Percentiles rank a stretch among this genome's conserved stretches.
These are phyloP conservation scores for Simplicillium sp. DNA, from an alignment of 2,329 filamentous ascomycete genomes.

Conservation along the genomic window DNA sequence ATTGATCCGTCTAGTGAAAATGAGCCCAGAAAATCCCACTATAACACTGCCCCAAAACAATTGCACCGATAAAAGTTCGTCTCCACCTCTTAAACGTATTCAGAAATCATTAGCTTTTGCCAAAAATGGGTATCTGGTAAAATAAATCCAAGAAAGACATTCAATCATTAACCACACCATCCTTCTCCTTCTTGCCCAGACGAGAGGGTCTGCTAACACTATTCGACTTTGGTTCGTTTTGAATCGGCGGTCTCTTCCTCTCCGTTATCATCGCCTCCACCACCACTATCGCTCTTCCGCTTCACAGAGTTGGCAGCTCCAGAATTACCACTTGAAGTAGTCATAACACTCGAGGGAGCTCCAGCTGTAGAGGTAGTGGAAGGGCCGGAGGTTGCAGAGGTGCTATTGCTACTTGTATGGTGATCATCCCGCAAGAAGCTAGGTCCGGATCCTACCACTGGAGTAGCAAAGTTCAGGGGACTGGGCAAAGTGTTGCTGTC, in stretches of 20 bases:
- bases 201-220: background rate
- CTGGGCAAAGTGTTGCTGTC: constrained; percentile 85
- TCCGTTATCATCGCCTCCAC: background rate
- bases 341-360: background rate
- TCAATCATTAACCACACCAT: background rate
- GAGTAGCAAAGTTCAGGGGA: constrained; percentile 87
- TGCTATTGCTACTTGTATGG: constrained; percentile 10
- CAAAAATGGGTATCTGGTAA: too few species aligned
- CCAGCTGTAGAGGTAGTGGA: background rate
- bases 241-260: background rate
- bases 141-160: background rate
- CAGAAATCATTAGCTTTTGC: too few species aligned
- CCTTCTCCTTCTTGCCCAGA: background rate
- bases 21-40: too few species aligned
- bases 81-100: too few species aligned
- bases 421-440: constrained; percentile 53
- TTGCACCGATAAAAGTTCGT: too few species aligned
- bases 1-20: too few species aligned
- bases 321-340: background rate
- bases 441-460: constrained; percentile 52
- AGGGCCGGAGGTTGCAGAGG: background rate
- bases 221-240: constrained; percentile 8
- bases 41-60: too few species aligned
- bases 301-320: constrained; percentile 1
- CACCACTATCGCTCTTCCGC: constrained; percentile 5